Evolutionary conservation across 805 yeast species (phyloP).

Genomic region (Scheffersomyces spartinae): DNA sequence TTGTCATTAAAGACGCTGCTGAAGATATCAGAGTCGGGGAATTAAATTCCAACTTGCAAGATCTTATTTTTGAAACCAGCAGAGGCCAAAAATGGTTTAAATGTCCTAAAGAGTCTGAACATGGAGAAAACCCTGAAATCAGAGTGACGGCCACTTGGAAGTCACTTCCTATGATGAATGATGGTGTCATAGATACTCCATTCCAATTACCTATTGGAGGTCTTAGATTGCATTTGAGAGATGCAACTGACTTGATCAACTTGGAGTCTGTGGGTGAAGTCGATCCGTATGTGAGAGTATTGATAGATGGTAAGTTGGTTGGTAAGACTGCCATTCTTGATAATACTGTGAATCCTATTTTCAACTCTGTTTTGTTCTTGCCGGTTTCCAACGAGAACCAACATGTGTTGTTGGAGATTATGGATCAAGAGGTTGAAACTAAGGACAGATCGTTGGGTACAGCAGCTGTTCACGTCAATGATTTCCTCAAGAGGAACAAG

Average conservation of each 20-base stretch:
- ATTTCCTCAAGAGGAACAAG: constrained; percentile 35
- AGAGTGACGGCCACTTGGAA: constrained; percentile 57
- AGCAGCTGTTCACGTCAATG: constrained; percentile 36
- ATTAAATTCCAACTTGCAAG: constrained; percentile 41
- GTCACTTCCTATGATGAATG: constrained; percentile 43
- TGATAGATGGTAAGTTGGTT: constrained; percentile 44
- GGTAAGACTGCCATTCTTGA: constrained; percentile 45
- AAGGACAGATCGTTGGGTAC: constrained; percentile 58
- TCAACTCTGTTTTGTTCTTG: constrained; percentile 45
- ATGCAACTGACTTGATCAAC: constrained; percentile 39
- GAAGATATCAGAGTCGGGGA: constrained; percentile 44
- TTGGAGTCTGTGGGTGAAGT: constrained; percentile 60
- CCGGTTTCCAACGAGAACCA: constrained; percentile 55
- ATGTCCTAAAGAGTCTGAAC: constrained; percentile 31
- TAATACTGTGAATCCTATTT: constrained; percentile 44
- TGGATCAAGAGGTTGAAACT: constrained; percentile 56
- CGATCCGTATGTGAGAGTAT: constrained; percentile 61
- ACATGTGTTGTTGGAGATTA: constrained; percentile 42
- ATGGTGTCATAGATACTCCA: constrained; percentile 32
- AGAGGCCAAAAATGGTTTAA: constrained; percentile 40
- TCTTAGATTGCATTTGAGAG: constrained; percentile 44
- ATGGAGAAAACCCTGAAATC: constrained; percentile 31
- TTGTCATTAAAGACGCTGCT: constrained; percentile 52
- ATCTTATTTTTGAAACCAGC: constrained; percentile 36
- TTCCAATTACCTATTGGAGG: constrained; percentile 58